Evolutionary conservation across 179 eudicot genomes (phyloP).

Genomic region (Sideroxylon spinosum): DNA sequence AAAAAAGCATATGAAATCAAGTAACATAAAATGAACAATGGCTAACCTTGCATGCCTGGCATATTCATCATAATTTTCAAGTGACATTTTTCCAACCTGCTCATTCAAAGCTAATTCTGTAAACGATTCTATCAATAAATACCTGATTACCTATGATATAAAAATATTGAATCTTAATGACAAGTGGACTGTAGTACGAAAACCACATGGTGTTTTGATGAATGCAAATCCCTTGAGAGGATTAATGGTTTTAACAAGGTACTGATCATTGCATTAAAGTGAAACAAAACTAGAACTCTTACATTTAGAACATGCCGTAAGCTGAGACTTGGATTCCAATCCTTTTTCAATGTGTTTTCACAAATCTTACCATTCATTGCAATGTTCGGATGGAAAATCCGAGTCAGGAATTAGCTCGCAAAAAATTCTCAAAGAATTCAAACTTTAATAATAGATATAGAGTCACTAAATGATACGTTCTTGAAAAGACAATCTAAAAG

Average conservation of each 20-base stretch:
- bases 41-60: conserved; percentile 84
- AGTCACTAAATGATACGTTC: not conserved
- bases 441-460: not conserved
- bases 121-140: conserved; percentile 85
- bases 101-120: conserved; percentile 96
- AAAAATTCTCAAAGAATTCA: not conserved
- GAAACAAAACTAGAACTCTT: conserved; percentile 15
- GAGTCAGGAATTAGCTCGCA: conserved; percentile 77
- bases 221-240: not conserved
- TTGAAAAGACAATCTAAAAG: not conserved
- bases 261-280: not conserved
- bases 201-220: not conserved
- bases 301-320: conserved; percentile 85
- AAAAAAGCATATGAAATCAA: not conserved
- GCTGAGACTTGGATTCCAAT: conserved; percentile 89
- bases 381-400: conserved; percentile 89
- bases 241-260: not conserved
- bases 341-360: conserved; percentile 81
- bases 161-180: not conserved
- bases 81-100: conserved; percentile 95
- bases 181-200: not conserved
- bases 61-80: conserved; percentile 87
- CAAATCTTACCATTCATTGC: conserved; percentile 77
- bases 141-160: conserved; percentile 70
- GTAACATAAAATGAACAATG: not conserved